Evolutionary conservation across 495 filamentous ascomycete species (phyloP).

Genomic region (Xylaria bambusicola): DNA sequence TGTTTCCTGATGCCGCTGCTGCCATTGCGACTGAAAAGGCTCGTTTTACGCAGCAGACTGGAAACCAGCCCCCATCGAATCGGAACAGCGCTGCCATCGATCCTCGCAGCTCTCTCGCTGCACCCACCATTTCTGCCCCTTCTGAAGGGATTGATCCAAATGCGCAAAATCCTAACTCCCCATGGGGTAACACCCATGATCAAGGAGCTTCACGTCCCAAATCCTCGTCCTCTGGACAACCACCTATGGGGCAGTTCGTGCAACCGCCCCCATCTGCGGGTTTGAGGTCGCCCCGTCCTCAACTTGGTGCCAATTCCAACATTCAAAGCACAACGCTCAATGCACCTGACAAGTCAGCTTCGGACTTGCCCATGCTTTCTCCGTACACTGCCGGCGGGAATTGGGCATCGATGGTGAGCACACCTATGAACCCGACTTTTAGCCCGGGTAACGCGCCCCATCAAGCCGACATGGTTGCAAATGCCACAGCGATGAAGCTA

Average conservation of each 20-base stretch:
- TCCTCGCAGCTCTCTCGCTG: conserved; percentile 74
- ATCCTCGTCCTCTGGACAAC: conserved; percentile 74
- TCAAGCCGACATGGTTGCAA: conserved; percentile 97
- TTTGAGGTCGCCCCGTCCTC: conserved; percentile 79
- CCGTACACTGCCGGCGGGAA: conserved; percentile 86
- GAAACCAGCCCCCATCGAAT: conserved; percentile 85
- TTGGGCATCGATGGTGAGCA: conserved; percentile 99
- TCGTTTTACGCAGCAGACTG: conserved; percentile 92
- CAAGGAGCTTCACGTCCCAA: conserved; percentile 72
- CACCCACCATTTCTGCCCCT: conserved; percentile 71
- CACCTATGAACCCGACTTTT: conserved; percentile 91
- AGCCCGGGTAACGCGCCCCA: conserved; percentile 55
- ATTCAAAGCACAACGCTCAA: conserved; percentile 83
- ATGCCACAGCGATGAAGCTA: conserved; percentile 98
- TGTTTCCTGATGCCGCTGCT: conserved; percentile 98
- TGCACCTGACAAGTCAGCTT: conserved; percentile 63
- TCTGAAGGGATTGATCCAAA: conserved; percentile 52
- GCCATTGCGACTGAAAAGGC: conserved; percentile 97
- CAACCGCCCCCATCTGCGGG: conserved; percentile 78
- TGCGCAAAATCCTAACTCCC: conserved; percentile 67
- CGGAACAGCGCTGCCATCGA: conserved; percentile 88
- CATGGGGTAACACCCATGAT: conserved; percentile 66
- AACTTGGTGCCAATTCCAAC: conserved; percentile 63
- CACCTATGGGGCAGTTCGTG: conserved; percentile 96
- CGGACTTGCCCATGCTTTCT: conserved; percentile 81